Evolutionary conservation across 352 stramenopile genomes (phyloP), one percentile per base, ranked within the genome.

Genomic region (Globisporangium canariense): DNA sequence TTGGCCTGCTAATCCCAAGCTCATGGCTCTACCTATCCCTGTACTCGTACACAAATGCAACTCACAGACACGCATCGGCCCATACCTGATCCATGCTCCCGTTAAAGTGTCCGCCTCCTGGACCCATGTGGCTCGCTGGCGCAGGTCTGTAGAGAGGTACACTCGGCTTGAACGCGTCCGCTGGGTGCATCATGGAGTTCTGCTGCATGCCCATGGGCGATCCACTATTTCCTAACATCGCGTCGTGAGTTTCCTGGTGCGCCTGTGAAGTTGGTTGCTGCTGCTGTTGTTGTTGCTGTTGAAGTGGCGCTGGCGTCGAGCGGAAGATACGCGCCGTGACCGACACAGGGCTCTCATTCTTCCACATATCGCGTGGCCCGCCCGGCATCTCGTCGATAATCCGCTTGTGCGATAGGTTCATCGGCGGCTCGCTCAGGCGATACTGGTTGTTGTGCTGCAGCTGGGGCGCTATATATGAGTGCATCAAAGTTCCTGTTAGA

Each of bases 341-440:
- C 8, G 79, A 88, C 61, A 88, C 79, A 46, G 79, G 79, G 50
- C 79, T 88, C 36, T 88, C 77, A 25, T 77, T 84, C 63, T 83
- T 83, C 79, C 79, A 88, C 62, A 79, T 60, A 47, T 86, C 77
- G 56, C 77, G 77, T 60, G 83, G 77, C 13, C 69, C 72, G 22
- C 76, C 64, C 43, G 86, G 79, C 20, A 85, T 69, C 38, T 78
- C 79, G 47, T 88, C 79, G 9, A 79, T 65, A 13, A 88, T 66
- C 30, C 79, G 79, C 73, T 88, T 88, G 69, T 88, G 77, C 11
- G 75, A 56, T 16, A 85, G 57, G 47, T 77, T 85, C 30, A 83
- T 60, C 28, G 75, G 73, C 1, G 62, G 58, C 28, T 88, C 77
- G 22, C 16, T 68, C 50, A 66, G 54, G n/a, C 73, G 77, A 60